Evolutionary conservation across 768 basidiomycete genomes (phyloP), one percentile per base, ranked within the genome.

Genomic region (Podaxis sp.): DNA sequence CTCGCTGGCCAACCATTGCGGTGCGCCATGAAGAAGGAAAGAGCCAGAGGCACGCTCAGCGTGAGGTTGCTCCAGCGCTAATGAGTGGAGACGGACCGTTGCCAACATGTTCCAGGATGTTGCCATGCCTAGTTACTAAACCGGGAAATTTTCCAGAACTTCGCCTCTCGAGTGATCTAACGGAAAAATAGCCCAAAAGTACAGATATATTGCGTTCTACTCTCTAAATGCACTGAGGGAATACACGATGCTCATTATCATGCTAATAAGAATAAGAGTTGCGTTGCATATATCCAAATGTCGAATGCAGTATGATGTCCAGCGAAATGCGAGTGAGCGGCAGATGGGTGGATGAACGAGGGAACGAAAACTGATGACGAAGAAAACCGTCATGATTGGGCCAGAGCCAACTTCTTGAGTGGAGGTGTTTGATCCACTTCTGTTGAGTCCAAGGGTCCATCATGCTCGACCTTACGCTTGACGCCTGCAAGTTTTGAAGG

Each of bases 401-500:
- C 64, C 66, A 90, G 70, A 26, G 87, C 86, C 56, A 86, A 63
- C 73, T 87, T 90, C 78, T 92, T 92, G 68, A 80, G 70, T 2
- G 88, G 88, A 53, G 90, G 90, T 44, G 84, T 87, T 58, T 79
- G 80, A 58, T 77, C 78, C 58, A 69, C 76, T 68, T 80, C 79
- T 68, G 70, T 71, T 67, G 73, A 66, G 66, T 75, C 51, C 22
- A 28, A n/a, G 41, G 33, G 20, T 20, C 33, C 60, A 60, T 77
- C 73, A 57, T 73, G 69, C 68, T 83, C 85, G 71, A 84, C 84
- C 84, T 93, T 93, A 82, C 91, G 91, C 75, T 93, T 93, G 63
- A 79, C 80, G 65, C 89, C 85, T 65, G 76, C 75, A 66, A 80
- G 72, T 68, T 82, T 84, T 66, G 82, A 75, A 52, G 83, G 82